Conservation (phyloP, 2,329 filamentous ascomycete species). For the Aspergillus aculeatinus region DNA sequence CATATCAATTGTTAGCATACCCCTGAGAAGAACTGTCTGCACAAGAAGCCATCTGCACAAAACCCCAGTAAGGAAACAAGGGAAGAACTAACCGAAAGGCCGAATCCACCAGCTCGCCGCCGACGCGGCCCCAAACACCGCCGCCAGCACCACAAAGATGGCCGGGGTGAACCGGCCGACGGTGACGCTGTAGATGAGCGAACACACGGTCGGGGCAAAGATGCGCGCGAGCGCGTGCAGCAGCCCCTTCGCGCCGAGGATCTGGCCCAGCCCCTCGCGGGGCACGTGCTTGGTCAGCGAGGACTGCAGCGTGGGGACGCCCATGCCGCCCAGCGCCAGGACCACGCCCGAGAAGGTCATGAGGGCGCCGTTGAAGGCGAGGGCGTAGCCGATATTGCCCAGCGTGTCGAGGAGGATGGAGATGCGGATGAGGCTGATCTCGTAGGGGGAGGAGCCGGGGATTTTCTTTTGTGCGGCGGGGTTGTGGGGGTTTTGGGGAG, state of each 20-base stretch:
- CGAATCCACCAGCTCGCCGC: conserved; percentile 68
- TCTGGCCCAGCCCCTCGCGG: conserved; percentile 73
- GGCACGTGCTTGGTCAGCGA: conserved; percentile 89
- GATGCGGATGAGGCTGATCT: conserved; percentile 72
- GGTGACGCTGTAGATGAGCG: conserved; percentile 79
- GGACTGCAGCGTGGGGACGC: conserved; percentile 78
- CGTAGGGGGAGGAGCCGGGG: conserved; percentile 72
- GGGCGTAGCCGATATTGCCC: conserved; percentile 72
- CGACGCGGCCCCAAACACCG: conserved; percentile 66
- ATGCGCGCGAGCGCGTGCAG: conserved; percentile 80
- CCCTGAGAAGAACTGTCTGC: background rate
- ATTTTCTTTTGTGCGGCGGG: conserved; percentile 41
- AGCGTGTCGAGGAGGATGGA: conserved; percentile 74
- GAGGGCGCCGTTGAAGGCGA: conserved; percentile 59
- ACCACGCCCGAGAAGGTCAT: conserved; percentile 73
- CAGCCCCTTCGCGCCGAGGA: conserved; percentile 85
- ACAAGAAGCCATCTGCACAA: background rate
- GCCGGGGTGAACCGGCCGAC: conserved; percentile 76
- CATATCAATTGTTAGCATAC: background rate
- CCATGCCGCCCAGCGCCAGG: conserved; percentile 78
- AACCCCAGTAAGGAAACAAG: background rate
- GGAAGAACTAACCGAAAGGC: conserved; percentile 65
- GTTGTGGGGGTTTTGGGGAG: conserved; percentile 15
- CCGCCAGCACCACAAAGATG: conserved; percentile 73
- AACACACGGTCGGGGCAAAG: conserved; percentile 77